Percentiles rank a stretch among this genome's conserved stretches.
These are phyloP conservation scores for Acanthamoeba triangularis DNA, from an alignment of 208 protist species.

Conservation along the genomic window DNA sequence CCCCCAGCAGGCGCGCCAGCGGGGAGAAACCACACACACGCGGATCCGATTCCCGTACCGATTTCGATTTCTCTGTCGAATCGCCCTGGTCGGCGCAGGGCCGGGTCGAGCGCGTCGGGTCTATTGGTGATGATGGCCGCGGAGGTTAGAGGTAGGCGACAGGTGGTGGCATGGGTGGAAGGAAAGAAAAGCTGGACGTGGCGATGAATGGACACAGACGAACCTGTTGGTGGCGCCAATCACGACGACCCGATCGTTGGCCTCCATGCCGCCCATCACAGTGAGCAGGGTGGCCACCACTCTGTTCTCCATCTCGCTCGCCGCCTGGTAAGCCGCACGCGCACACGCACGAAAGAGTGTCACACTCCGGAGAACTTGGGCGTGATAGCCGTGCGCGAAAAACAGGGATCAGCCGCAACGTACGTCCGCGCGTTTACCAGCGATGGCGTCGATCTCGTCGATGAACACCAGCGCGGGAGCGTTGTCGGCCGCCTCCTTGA, in stretches of 20 bases:
- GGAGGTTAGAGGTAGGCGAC: background rate
- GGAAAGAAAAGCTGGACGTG: conserved; percentile 91
- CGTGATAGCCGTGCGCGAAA: background rate
- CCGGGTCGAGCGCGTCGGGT: conserved; percentile 91
- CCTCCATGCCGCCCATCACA: conserved; percentile 90
- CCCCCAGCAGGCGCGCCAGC: no score
- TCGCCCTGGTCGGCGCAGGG: conserved; percentile 92
- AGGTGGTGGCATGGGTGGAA: conserved; percentile 76
- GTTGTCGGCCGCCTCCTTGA: conserved; percentile 89
- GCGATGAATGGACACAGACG: conserved; percentile 91
- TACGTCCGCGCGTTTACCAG: conserved; percentile 65
- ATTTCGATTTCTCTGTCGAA: conserved; percentile 89
- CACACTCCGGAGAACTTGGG: conserved; percentile 89
- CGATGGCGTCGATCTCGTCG: conserved; percentile 76
- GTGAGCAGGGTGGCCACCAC: conserved; percentile 92
- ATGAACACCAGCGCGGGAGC: conserved; percentile 79
- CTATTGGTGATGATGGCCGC: conserved; percentile 77
- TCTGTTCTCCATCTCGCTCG: conserved; percentile 88
- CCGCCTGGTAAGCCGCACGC: conserved; percentile 49
- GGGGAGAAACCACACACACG: no score
- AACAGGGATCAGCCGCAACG: conserved; percentile 66
- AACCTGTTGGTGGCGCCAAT: conserved; percentile 94
- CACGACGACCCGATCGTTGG: conserved; percentile 88
- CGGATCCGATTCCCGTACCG: background rate
- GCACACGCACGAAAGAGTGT: no score